Evolutionary conservation across 306 rosid species (phyloP), one percentile per base, ranked within the genome.

Genomic region (Rubus parviflorus): DNA sequence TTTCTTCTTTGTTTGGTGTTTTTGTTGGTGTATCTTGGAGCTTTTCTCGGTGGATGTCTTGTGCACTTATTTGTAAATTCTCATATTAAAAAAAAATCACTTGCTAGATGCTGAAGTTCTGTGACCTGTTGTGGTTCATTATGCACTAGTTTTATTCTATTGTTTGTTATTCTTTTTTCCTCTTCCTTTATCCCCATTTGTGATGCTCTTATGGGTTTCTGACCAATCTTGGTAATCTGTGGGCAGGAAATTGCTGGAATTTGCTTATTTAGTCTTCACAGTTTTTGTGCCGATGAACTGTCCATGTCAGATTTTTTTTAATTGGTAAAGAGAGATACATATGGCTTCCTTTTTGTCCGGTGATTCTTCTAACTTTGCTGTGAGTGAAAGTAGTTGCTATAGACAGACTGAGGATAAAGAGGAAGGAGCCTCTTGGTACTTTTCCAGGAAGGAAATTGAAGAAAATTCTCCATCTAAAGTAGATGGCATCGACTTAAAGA

Each of bases 401-500:
- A 80, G 68, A 72, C 81, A 75, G 57, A 62, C 87, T 49, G 80
- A 68, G 80, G 89, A 87, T 6, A 82, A 46, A 62, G 89, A 85
- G 69, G 91, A 88, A 69, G 84, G 84, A 13, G 80, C 85, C 76
- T 84, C 83, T 23, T 95, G 98, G 98, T 92, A 92, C 81, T 80
- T 95, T 82, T 87, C 92, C 46, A 79, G 97, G 80, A 89, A 88
- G 85, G 97, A 95, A 73, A 89, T 92, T 62, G 97, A 92, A 84
- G 98, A 95, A 62, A 83, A 87, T 75, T 88, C 98, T 42, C 97
- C 98, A 52, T 92, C 98, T 42, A 92, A 90, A 86, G 81, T 63
- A 77, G 93, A 92, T 85, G 97, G 93, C 71, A 87, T 92, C 83
- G 98, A 92, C 83, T 83, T 90, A 90, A 95, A 95, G 86, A 95